Evolutionary conservation across 306 rosid genomes (phyloP), one percentile per base, ranked within the genome.

Genomic region (Cucurbita moschata): DNA sequence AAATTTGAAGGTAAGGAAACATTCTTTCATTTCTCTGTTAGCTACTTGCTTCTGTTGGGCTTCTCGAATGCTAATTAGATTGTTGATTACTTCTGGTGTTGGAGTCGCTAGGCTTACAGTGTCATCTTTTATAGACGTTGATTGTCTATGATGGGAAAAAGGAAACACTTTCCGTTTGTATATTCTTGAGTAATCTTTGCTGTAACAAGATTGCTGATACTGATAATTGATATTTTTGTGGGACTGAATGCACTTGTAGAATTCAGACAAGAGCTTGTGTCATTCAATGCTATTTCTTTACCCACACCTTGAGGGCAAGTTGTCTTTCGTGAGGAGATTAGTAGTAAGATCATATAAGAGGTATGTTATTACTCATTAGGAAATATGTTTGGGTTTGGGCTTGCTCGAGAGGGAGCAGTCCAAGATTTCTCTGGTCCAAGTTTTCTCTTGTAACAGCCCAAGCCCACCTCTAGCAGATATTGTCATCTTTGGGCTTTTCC

Each of bases 1-100:
- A 16, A 94, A 94, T 85, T 76, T 94, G 54, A 91, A 87, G 92
- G 99, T 89, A 72, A 79, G 77, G 50, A 77, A 59, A 75, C 74
- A 44, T 50, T 40, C 58, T 47, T 56, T 75, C 19, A 71, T 53
- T 49, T 77, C 39, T 65, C 67, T 63, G 53, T 16, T 30, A 30
- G 60, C 47, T 16, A 30, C 46, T 51, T 51, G 13, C 74, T 8
- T 49, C 37, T 70, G n/a, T 70, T 51, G 74, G 23, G 16, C 16
- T 23, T 70, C 15, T 51, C 15, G 74, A 50, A 44, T 70, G 60
- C 46, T 16, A 14, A 68, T 50, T 50, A 50, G 46, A 8, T 69
- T 23, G 53, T 68, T 68, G 53, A 23, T 46, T 68, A 21, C n/a
- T 44, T 66, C 15, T 40, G 39, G 55, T 11, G 12, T 21, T 8